Evolutionary conservation across 2,329 filamentous ascomycete genomes (phyloP).

Genomic region (Botryotinia convoluta): DNA sequence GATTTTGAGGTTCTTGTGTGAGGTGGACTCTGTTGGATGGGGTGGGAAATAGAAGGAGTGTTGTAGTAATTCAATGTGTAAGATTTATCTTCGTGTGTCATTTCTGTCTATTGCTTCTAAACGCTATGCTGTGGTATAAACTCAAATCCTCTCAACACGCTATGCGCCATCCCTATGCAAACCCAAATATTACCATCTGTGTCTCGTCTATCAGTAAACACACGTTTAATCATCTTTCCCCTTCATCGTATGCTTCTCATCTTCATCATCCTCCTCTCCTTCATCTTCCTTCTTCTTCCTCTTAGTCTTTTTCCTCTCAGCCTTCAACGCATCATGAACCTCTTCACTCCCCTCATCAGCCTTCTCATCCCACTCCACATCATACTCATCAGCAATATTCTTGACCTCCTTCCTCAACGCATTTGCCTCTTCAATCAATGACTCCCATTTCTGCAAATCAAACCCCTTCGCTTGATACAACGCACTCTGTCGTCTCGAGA

Average conservation of each 20-base stretch:
- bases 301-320: constrained; percentile 45
- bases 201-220: not conserved
- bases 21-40: not conserved
- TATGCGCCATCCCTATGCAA: not conserved
- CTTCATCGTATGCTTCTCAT: not conserved
- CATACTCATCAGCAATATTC: constrained; percentile 78
- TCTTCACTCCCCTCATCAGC: constrained; percentile 69
- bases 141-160: not conserved
- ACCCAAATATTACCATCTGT: not conserved
- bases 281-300: constrained; percentile 41
- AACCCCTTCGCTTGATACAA: constrained; percentile 76
- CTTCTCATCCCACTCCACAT: constrained; percentile 83
- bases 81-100: not conserved
- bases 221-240: not conserved
- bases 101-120: not conserved
- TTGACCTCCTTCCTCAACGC: constrained; percentile 74
- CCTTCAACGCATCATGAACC: constrained; percentile 55
- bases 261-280: constrained; percentile 36
- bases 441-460: constrained; percentile 74
- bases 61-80: not conserved
- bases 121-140: constrained; percentile 14
- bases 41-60: not conserved
- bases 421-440: constrained; percentile 76
- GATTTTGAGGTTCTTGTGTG: not conserved
- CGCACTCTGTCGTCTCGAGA: constrained; percentile 71